Evolutionary conservation across 2,329 filamentous ascomycete species (phyloP), one percentile per base, ranked within the genome.

Genomic region (Arthrobotrys entomopaga): DNA sequence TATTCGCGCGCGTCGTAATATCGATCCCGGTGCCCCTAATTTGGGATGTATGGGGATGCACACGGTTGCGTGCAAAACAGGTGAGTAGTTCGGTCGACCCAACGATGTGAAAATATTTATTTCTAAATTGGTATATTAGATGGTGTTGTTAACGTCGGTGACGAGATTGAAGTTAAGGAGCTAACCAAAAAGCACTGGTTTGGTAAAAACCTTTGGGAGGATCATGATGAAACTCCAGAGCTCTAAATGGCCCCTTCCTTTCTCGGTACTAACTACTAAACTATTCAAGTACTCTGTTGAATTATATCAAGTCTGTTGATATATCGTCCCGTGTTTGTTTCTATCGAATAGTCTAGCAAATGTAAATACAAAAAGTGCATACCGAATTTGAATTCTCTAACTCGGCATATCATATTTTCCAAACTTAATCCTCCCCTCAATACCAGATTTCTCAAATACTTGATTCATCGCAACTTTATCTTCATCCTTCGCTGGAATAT

Each of bases 21-120:
- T 74, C 19, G 70, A 74, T 29, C 43, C 70, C 16, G 70, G 70
- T 19, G 57, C 63, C 7, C 70, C 70, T 1, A 40, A 49, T 10
- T 34, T 74, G 11, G 70, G 70, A n/a, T 74, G 70, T 34, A 74
- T 74, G 70, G 70, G 70, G 20, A 74, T 74, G 70, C 70, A 74
- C 26, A 67, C 67, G 70, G 70, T 74, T 16, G 57, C 70, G 0
- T 74, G 63, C 43, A 38, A 29, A 13, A 74, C 48, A 53, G 70
- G 70, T 74, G 42, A 64, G 3, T 24, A 16, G 20, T 3, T 19
- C 19, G 7, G 38, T n/a, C 24, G 13, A 2, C 34, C 2, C 34
- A n/a, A n/a, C n/a, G 5, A 11, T 50, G 10, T 22, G 10, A 3
- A 26, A 40, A 20, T n/a, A n/a, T n/a, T 2, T 16, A n/a, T 16